Base-by-base conservation (phyloP, 441 rosid genomes). In the Rhodomyrtus psidioides region DNA sequence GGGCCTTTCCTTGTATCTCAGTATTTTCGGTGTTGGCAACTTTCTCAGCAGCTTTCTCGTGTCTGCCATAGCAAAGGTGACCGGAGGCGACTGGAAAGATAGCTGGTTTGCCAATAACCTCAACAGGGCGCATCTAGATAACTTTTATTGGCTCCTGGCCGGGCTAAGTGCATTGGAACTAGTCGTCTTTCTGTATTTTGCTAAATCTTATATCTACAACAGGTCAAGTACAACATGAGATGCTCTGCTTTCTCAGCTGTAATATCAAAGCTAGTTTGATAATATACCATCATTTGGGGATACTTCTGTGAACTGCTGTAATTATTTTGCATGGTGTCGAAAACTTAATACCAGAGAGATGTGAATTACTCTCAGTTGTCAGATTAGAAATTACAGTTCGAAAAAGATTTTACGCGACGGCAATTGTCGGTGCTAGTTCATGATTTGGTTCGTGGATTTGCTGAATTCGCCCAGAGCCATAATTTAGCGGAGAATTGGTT, bases 1-100 rank as follows among this genome's bases (percentile, higher is more conserved):
- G 65, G 94, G 93, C 39, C 88, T 92, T 12, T 84, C 94, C 19
- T 84, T 92, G 49, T 90, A 91, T 84, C 87, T 91, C 9, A 91
- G 93, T 28, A 55, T 91, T 17, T 46, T 88, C 9, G 93, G 93
- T 6, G 88, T 91, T 3, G 93, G 93, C 13, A 91, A 81, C 85
- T 88, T 91, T 53, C 13, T 91, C n/a, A 91, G 93, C 82, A 90
- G 92, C 89, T 62, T 91, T 62, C 89, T 91, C 5, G 60, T 91
- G 53, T 91, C 90, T 1, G 42, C 84, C 83, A 90, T 90, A 62
- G 89, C 90, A 1, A 84, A 87, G 30, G 86, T 60, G 30, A 90
- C 88, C 0, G 87, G 91, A 24, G 83, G 84, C 10, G 42, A 89
- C 15, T 89, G 91, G 70, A 60, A 86, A 84, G 84, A 23, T 16